Base-by-base conservation (phyloP, 2,329 filamentous ascomycete genomes). In the Fusarium papillatum region DNA sequence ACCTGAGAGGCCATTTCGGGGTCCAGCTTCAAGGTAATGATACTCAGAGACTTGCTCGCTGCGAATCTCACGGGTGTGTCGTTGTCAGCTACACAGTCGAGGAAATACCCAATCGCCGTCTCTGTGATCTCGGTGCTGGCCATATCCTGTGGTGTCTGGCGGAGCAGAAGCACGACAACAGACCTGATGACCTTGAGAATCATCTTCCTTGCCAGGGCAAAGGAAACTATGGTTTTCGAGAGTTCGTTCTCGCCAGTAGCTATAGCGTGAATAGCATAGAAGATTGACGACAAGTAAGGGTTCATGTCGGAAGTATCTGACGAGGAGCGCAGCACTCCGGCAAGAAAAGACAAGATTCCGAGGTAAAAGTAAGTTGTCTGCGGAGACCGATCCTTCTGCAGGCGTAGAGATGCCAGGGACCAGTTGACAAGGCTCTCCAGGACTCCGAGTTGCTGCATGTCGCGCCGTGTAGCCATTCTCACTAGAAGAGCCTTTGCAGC, bases 11-110 rank as follows among this genome's bases (percentile, higher is more conserved):
- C 95, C 93, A 98, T 95, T 26, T 93, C 93, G 0, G 90, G 84
- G 55, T 95, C 92, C 10, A 99, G 85, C 76, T 94, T 96, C 63
- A 97, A 86, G 0, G 96, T 93, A 76, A 98, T 92, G 65, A 98
- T 90, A 83, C 95, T 98, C 55, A 98, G 90, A 6, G 95, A 94
- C 85, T 99, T 99, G 83, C 95, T 98, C 24, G 96, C 95, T 38
- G 96, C 94, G 78, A 98, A 91, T 43, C 97, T 90, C 16, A 99
- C 96, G 1, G 95, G 95, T 0, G 96, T 98, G 80, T 98, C 96
- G 71, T 95, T 94, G 82, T 99, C 97, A 3, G 92, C 92, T 2
- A 98, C 87, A 16, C 90, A 89, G 71, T 95, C 93, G 4, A 99
- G 88, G 5, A 98, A 88, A 79, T 94, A 92, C 66, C 95, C 94